These are phyloP conservation scores for Mortierella sp. DNA, from an alignment of 371 early-diverging fungal genomes.

Conservation along the genomic window DNA sequence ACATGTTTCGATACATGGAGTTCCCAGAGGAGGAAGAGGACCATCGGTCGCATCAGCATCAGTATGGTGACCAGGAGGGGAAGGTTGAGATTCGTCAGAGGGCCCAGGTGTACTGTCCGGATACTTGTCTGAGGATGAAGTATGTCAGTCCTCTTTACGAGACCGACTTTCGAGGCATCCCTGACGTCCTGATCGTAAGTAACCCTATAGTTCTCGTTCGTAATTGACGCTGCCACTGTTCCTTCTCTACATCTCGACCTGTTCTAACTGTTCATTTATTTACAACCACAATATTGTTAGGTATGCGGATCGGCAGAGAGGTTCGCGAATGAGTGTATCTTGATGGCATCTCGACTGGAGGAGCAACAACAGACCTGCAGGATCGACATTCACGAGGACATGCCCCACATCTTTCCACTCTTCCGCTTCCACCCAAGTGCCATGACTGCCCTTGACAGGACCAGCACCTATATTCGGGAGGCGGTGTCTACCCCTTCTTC, in stretches of 20 bases:
- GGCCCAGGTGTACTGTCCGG: constrained; percentile 49
- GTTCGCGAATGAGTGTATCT: constrained; percentile 39
- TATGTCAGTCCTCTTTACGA: constrained; percentile 49
- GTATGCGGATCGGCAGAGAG: constrained; percentile 50
- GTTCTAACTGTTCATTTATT: background rate
- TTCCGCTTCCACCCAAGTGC: constrained; percentile 44
- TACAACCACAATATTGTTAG: constrained; percentile 8
- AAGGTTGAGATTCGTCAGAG: constrained; percentile 21
- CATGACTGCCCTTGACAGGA: constrained; percentile 28
- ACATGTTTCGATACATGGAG: constrained; percentile 32
- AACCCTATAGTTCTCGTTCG: background rate
- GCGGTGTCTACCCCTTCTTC: background rate
- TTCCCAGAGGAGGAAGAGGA: background rate
- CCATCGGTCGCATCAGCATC: background rate
- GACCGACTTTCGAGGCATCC: constrained; percentile 38
- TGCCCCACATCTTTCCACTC: constrained; percentile 48
- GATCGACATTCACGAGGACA: constrained; percentile 49
- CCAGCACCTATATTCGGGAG: constrained; percentile 27
- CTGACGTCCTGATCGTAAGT: constrained; percentile 49
- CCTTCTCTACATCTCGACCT: too few relatives aligned
- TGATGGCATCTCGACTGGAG: constrained; percentile 40
- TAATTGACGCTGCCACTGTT: background rate
- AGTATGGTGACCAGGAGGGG: background rate
- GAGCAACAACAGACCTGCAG: constrained; percentile 41
- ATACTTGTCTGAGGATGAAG: constrained; percentile 40